phyloP scores from a whole-genome alignment of 192 early-diverging fungal genomes.

The Coemansia guatemalensis region DNA sequence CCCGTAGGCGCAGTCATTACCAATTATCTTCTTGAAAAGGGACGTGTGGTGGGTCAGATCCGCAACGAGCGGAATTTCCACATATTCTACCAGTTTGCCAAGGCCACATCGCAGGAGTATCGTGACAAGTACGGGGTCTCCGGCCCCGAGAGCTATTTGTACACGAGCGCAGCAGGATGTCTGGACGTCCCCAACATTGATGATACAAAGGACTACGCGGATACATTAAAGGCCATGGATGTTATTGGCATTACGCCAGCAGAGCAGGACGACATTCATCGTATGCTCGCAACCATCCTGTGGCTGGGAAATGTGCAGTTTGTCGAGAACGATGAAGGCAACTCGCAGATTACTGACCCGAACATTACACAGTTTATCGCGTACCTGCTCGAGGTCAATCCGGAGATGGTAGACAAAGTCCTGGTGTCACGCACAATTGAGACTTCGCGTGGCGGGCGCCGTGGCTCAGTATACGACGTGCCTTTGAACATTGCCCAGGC shows the following conservation, averaged over 20 bases:
- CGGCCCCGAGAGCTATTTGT: conserved; percentile 76
- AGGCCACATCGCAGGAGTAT: conserved; percentile 72
- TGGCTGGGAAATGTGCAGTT: conserved; percentile 97
- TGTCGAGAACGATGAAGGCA: conserved; percentile 75
- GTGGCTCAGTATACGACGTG: conserved; percentile 78
- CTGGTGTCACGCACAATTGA: conserved; percentile 72
- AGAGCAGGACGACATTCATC: conserved; percentile 86
- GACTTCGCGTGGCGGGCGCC: conserved; percentile 71
- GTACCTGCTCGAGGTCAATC: conserved; percentile 66
- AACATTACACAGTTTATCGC: conserved; percentile 70
- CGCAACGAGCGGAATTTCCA: conserved; percentile 97
- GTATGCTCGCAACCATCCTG: conserved; percentile 90
- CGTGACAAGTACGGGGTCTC: conserved; percentile 67
- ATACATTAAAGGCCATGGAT: conserved; percentile 90
- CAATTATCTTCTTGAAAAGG: conserved; percentile 97
- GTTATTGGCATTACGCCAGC: conserved; percentile 80
- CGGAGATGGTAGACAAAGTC: conserved; percentile 62
- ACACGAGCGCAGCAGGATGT: conserved; percentile 72
- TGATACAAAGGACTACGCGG: conserved; percentile 82
- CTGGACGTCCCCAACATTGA: conserved; percentile 91
- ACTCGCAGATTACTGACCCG: conserved; percentile 60
- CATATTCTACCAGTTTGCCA: conserved; percentile 91
- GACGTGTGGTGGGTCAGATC: conserved; percentile 92
- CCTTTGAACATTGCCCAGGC: conserved; percentile 92
- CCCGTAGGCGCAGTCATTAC: conserved; percentile 97